phyloP scores from a whole-genome alignment of 1,139 yeast species.

The Yamadazyma oceani region DNA sequence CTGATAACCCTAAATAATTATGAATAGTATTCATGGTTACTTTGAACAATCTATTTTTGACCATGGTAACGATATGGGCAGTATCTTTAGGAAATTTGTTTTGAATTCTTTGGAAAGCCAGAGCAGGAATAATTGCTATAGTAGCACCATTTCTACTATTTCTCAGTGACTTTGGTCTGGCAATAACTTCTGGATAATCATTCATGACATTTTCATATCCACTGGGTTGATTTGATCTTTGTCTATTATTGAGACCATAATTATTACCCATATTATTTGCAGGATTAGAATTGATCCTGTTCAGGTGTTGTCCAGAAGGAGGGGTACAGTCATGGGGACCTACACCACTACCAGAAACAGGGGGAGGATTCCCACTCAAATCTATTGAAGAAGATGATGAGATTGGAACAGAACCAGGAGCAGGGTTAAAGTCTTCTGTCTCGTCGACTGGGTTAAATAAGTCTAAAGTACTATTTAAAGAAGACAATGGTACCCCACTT shows the following conservation, averaged over 20 bases:
- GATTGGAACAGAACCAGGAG: constrained; percentile 4
- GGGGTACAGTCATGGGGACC: background rate
- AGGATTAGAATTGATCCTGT: no score
- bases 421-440: background rate
- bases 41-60: constrained; percentile 78
- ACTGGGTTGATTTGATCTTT: background rate
- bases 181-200: constrained; percentile 49
- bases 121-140: constrained; percentile 86
- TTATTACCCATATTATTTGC: no score
- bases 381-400: constrained; percentile 17
- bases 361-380: constrained; percentile 5
- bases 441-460: constrained; percentile 36
- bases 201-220: background rate
- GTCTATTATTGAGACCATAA: background rate
- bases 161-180: constrained; percentile 50
- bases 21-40: constrained; percentile 92
- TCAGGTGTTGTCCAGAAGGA: no score
- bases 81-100: constrained; percentile 83
- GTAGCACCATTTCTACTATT: constrained; percentile 54
- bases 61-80: constrained; percentile 92
- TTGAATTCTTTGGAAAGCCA: constrained; percentile 74
- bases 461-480: constrained; percentile 76
- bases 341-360: background rate
- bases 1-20: constrained; percentile 79
- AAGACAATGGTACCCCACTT: constrained; percentile 82